Evolutionary conservation across 371 early-diverging fungal genomes (phyloP), one percentile per base, ranked within the genome.

Genomic region (Haplosporangium sp.): DNA sequence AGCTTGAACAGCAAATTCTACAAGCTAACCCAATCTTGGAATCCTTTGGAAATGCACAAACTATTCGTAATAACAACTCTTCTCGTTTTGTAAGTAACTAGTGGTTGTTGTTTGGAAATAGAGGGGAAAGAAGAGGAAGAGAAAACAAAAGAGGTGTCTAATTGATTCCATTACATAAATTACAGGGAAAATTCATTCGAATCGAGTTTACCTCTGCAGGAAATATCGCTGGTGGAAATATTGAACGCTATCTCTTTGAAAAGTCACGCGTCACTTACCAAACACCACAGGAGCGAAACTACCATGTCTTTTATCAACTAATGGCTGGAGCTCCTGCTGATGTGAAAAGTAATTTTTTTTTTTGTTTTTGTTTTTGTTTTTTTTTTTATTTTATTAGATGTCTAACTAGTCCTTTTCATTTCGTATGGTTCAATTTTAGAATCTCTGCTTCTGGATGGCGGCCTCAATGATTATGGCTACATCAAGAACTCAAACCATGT

Each of bases 1-100:
- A 84, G 56, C 88, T 99, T 34, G 98, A 99, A 82, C 90, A 93
- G 57, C 96, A 99, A 84, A 98, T 99, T 60, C 84, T 99, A 50
- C 94, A 94, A 77, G 96, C 99, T 8, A 99, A 99, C 84, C 99
- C 99, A 2, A 96, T 99, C 69, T 88, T 99, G 20, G 99, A 99
- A 86, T 91, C 99, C 0, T 99, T 99, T 88, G 99, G 99, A 65
- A 99, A 99, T 85, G 99, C 99, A 5, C 97, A 99, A 83, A 99
- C 99, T 2, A 94, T 97, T 65, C 91, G 99, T 37, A 99, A 99
- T 85, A 97, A 99, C 87, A 99, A 99, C 86, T 98, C 98, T 34
- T 99, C 99, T 8, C 94, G 99, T 38, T 99, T 99, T 88, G 98
- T 94, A 92, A 90, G 93, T 88, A 17, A 11, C 20, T 44, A 10